Percentiles rank a stretch among this genome's conserved stretches.
phyloP scores from a whole-genome alignment of 2,329 filamentous ascomycete genomes.

The Cladobotryum mycophilum region DNA sequence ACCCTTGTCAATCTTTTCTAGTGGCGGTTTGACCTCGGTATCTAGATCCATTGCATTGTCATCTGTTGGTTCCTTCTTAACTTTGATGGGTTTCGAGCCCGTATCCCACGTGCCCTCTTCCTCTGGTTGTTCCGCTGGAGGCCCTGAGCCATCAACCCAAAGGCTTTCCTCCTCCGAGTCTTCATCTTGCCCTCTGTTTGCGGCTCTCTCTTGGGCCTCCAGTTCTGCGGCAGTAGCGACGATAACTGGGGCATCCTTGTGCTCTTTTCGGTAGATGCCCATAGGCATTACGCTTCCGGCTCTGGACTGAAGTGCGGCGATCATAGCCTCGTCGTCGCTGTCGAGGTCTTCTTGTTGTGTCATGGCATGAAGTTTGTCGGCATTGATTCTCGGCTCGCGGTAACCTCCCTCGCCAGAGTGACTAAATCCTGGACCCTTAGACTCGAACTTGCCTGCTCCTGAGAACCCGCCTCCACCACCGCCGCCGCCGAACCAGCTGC shows the following conservation, averaged over 20 bases:
- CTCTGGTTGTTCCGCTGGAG: conserved; percentile 24
- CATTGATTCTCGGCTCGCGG: conserved; percentile 47
- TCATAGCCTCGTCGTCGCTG: conserved; percentile 39
- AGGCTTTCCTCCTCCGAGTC: conserved; percentile 33
- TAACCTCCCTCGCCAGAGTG: conserved; percentile 25
- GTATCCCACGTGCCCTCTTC: conserved; percentile 41
- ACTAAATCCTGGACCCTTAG: conserved; percentile 34
- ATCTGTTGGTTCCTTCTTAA: conserved; percentile 41
- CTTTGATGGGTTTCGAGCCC: conserved; percentile 28
- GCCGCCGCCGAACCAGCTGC: conserved; percentile 27
- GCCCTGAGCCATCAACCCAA: conserved; percentile 34
- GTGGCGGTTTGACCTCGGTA: conserved; percentile 18
- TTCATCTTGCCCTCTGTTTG: conserved; percentile 17
- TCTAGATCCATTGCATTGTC: conserved; percentile 39
- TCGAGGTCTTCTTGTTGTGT: conserved; percentile 38
- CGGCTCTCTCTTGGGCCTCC: conserved; percentile 45
- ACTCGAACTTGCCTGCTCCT: conserved; percentile 28
- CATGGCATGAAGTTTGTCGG: conserved; percentile 46
- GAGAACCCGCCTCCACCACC: conserved; percentile 23
- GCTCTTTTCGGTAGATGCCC: conserved; percentile 49
- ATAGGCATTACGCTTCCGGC: conserved; percentile 41
- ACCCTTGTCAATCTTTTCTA: conserved; percentile 18
- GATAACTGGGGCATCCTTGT: conserved; percentile 47
- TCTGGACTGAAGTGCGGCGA: conserved; percentile 27
- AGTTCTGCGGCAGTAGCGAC: conserved; percentile 53